Conservation (phyloP, 169 alveolate genomes). For the Plasmodium cynomolgi region DNA sequence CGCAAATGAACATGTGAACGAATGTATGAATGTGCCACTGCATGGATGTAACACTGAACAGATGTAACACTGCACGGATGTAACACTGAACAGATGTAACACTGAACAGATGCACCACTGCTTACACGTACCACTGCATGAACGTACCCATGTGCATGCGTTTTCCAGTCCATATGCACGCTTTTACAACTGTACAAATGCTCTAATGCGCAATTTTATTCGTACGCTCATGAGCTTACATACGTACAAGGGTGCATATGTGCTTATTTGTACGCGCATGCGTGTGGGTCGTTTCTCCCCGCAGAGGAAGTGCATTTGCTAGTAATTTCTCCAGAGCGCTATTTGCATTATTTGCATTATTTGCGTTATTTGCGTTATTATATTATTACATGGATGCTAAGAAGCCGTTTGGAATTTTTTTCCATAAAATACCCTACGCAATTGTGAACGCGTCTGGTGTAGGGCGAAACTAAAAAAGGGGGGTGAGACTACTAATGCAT, state of each 20-base stretch:
- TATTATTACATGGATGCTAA: conserved; percentile 6
- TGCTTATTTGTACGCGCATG: neutral
- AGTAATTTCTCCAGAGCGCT: neutral
- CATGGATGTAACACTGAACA: neutral
- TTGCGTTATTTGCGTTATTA: no score
- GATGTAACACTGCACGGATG: neutral
- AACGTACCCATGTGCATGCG: neutral
- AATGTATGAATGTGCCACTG: neutral
- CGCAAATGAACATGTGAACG: neutral
- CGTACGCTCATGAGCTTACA: neutral
- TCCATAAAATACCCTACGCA: neutral
- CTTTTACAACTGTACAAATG: neutral
- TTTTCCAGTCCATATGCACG: neutral
- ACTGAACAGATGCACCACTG: neutral
- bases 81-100: neutral
- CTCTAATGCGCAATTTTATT: neutral
- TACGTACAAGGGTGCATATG: neutral
- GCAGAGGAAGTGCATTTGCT: neutral
- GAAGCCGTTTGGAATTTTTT: neutral
- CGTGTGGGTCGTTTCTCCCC: neutral
- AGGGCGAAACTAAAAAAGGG: neutral
- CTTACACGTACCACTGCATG: neutral
- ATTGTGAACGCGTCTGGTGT: neutral
- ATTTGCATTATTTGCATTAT: neutral
- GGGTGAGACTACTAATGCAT: neutral